Evolutionary conservation across 1,284 basidiomycete genomes (phyloP).

Genomic region (Stygiomarasmius scandens): DNA sequence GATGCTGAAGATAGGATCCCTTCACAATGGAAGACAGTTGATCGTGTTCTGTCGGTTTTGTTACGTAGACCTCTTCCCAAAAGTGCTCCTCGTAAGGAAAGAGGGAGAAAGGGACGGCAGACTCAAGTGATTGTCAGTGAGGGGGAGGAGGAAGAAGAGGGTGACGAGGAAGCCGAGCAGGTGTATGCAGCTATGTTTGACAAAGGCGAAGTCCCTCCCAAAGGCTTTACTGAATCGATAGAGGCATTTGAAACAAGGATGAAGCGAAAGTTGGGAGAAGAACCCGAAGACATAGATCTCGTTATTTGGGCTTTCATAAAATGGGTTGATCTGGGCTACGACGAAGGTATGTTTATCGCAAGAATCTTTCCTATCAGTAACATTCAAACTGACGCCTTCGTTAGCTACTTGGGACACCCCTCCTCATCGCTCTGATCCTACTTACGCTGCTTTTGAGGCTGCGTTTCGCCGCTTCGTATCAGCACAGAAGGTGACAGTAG

Average conservation of each 20-base stretch:
- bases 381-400: conserved; percentile 11
- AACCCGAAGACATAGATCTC: conserved; percentile 49
- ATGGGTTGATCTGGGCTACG: conserved; percentile 90
- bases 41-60: conserved; percentile 78
- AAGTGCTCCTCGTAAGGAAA: conserved; percentile 25
- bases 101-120: conserved; percentile 26
- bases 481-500: conserved; percentile 66
- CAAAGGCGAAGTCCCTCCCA: conserved; percentile 60
- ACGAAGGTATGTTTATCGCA: too few species aligned
- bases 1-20: conserved; percentile 78
- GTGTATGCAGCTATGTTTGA: conserved; percentile 47
- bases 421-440: conserved; percentile 57
- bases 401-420: conserved; percentile 94
- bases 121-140: conserved; percentile 20
- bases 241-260: conserved; percentile 62
- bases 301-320: conserved; percentile 86
- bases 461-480: conserved; percentile 71
- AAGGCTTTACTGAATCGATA: conserved; percentile 52
- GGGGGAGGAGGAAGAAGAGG: conserved; percentile 33
- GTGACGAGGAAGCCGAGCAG: conserved; percentile 34
- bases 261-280: conserved; percentile 43
- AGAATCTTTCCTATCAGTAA: too few species aligned
- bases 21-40: conserved; percentile 74
- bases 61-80: conserved; percentile 51
- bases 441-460: conserved; percentile 63